Percentiles rank a stretch among this genome's conserved stretches.
phyloP scores from a whole-genome alignment of 2,329 filamentous ascomycete species.

The Botrytis pseudocinerea region DNA sequence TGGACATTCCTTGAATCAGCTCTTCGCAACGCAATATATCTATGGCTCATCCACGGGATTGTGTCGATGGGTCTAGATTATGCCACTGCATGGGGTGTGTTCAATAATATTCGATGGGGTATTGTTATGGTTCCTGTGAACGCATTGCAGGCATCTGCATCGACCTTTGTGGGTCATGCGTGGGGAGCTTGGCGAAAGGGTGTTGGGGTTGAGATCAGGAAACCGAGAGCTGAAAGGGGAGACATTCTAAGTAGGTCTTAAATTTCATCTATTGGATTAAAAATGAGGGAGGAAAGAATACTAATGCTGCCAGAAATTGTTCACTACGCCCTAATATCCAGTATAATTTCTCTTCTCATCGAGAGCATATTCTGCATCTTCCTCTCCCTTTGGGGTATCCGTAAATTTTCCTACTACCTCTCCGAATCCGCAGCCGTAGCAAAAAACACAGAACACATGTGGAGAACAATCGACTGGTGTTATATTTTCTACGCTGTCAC shows the following conservation, averaged over 20 bases:
- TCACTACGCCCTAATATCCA: slow-evolving; percentile 55
- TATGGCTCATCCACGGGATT: slow-evolving; percentile 68
- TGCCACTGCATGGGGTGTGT: slow-evolving; percentile 71
- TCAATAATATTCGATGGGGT: slow-evolving; percentile 73
- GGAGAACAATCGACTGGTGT: slow-evolving; percentile 60
- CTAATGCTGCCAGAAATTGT: slow-evolving; percentile 43
- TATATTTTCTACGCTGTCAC: slow-evolving; percentile 69
- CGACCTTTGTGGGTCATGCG: slow-evolving; percentile 65
- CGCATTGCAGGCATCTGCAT: slow-evolving; percentile 63
- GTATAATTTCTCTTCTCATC: slow-evolving; percentile 53
- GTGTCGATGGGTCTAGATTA: slow-evolving; percentile 64
- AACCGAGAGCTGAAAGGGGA: slow-evolving; percentile 38
- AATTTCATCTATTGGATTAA: not conserved
- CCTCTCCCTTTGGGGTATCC: slow-evolving; percentile 59
- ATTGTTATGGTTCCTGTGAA: slow-evolving; percentile 72
- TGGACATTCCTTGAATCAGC: slow-evolving; percentile 65
- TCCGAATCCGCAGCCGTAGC: slow-evolving; percentile 59
- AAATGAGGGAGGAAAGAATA: not conserved
- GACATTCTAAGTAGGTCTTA: slow-evolving; percentile 41
- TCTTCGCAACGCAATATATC: slow-evolving; percentile 66
- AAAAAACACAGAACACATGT: slow-evolving; percentile 62
- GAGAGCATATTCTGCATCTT: slow-evolving; percentile 65
- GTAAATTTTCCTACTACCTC: slow-evolving; percentile 63
- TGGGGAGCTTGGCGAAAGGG: slow-evolving; percentile 57
- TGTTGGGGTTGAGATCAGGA: slow-evolving; percentile 38